Evolutionary conservation across 192 early-diverging fungal species (phyloP).

Genomic region (Coemansia sp.): DNA sequence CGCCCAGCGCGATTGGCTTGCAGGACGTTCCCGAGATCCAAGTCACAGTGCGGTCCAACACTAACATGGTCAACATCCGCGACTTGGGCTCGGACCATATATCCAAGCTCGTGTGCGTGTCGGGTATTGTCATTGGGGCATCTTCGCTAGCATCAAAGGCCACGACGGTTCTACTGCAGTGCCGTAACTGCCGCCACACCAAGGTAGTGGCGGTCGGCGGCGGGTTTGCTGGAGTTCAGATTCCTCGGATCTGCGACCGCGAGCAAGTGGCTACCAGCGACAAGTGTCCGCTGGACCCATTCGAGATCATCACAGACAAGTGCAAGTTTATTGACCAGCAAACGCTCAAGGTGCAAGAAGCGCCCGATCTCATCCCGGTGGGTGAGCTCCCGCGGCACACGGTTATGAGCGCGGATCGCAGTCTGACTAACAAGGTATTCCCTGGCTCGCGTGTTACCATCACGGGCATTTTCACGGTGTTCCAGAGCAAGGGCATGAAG

Average conservation of each 20-base stretch:
- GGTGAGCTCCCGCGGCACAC: constrained; percentile 98
- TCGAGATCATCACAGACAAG: constrained; percentile 92
- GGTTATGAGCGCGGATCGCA: constrained; percentile 82
- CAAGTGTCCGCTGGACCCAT: constrained; percentile 79
- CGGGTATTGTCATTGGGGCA: constrained; percentile 95
- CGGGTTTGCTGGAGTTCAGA: constrained; percentile 80
- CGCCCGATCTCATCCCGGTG: constrained; percentile 95
- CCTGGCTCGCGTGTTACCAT: constrained; percentile 91
- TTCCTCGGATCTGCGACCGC: constrained; percentile 87
- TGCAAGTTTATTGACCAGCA: constrained; percentile 97
- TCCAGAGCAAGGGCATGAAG: constrained; percentile 70
- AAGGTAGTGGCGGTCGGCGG: constrained; percentile 78
- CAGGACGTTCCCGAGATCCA: constrained; percentile 81
- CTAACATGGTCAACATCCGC: constrained; percentile 86
- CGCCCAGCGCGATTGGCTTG: constrained; percentile 54
- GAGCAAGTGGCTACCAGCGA: constrained; percentile 38
- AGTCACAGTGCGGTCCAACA: constrained; percentile 81
- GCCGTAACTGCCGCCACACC: constrained; percentile 80
- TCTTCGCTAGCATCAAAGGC: constrained; percentile 87
- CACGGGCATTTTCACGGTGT: constrained; percentile 95
- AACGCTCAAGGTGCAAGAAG: constrained; percentile 95
- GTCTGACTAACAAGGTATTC: constrained; percentile 85
- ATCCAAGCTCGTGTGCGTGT: constrained; percentile 90
- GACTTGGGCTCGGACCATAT: constrained; percentile 83
- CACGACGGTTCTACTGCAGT: constrained; percentile 85